These are phyloP conservation scores for Rhizopus sp. DNA, from an alignment of 371 early-diverging fungal species.

Conservation along the genomic window DNA sequence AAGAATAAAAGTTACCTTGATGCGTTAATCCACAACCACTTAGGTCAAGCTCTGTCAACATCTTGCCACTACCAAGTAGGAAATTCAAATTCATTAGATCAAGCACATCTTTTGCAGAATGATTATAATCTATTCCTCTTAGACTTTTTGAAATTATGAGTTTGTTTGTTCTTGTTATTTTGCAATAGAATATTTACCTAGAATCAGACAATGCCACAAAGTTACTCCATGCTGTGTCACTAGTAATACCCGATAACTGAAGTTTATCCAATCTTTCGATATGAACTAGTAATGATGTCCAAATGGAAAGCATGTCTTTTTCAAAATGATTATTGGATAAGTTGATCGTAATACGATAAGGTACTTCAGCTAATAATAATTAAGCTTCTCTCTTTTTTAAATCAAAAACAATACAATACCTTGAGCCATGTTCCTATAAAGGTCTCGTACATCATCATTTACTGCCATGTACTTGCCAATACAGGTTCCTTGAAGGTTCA, in stretches of 20 bases:
- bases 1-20: neutral
- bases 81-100: neutral
- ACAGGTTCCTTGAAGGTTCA: constrained; percentile 21
- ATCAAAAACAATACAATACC: neutral
- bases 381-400: too few relatives aligned
- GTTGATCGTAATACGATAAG: constrained; percentile 11
- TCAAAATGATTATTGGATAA: constrained; percentile 25
- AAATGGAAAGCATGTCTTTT: constrained; percentile 16
- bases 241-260: constrained; percentile 16
- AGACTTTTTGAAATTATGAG: neutral
- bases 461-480: constrained; percentile 14
- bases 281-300: constrained; percentile 12
- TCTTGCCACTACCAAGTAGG: neutral
- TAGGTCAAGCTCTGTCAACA: constrained; percentile 16
- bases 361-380: constrained; percentile 1
- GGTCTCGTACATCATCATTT: neutral
- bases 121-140: constrained; percentile 5
- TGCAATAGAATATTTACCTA: constrained; percentile 8
- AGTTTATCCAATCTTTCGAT: constrained; percentile 9
- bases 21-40: constrained; percentile 8
- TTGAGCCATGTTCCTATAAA: neutral
- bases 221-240: constrained; percentile 19
- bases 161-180: neutral
- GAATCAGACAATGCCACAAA: constrained; percentile 18
- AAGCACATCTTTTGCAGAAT: neutral